These are phyloP conservation scores for Triadica sebifera DNA, from an alignment of 345 rosid species.

Conservation along the genomic window DNA sequence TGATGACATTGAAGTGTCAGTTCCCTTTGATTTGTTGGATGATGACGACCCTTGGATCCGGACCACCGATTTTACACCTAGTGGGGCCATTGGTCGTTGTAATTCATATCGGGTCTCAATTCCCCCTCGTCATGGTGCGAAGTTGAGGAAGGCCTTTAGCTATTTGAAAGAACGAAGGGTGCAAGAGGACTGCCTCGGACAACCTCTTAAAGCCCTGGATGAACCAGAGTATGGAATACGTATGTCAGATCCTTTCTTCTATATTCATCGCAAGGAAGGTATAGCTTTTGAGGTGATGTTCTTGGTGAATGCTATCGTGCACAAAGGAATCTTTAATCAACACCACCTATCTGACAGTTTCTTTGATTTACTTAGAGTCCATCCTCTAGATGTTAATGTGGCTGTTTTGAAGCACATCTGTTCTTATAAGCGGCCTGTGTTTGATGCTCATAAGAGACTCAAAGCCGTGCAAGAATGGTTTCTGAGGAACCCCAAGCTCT, in stretches of 20 bases:
- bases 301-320: slow-evolving; percentile 68
- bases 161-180: slow-evolving; percentile 58
- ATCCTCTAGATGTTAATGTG: slow-evolving; percentile 53
- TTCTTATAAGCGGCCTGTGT: slow-evolving; percentile 53
- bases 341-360: slow-evolving; percentile 56
- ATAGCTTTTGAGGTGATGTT: slow-evolving; percentile 63
- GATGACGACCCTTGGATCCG: slow-evolving; percentile 98
- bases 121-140: slow-evolving; percentile 60
- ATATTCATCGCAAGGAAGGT: slow-evolving; percentile 48
- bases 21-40: slow-evolving; percentile 67
- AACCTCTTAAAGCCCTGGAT: slow-evolving; percentile 40
- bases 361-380: slow-evolving; percentile 60
- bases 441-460: slow-evolving; percentile 59
- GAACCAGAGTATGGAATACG: slow-evolving; percentile 70
- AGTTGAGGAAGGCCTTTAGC: slow-evolving; percentile 46
- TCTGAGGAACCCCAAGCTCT: slow-evolving; percentile 52
- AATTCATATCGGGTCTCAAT: slow-evolving; percentile 56
- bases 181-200: slow-evolving; percentile 32
- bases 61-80: slow-evolving; percentile 73
- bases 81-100: slow-evolving; percentile 75
- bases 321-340: slow-evolving; percentile 67
- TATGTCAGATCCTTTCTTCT: slow-evolving; percentile 53
- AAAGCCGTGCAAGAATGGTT: slow-evolving; percentile 65
- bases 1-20: slow-evolving; percentile 56
- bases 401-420: slow-evolving; percentile 73